phyloP scores from a whole-genome alignment of 495 filamentous ascomycete genomes.

The Tuber aestivum region DNA sequence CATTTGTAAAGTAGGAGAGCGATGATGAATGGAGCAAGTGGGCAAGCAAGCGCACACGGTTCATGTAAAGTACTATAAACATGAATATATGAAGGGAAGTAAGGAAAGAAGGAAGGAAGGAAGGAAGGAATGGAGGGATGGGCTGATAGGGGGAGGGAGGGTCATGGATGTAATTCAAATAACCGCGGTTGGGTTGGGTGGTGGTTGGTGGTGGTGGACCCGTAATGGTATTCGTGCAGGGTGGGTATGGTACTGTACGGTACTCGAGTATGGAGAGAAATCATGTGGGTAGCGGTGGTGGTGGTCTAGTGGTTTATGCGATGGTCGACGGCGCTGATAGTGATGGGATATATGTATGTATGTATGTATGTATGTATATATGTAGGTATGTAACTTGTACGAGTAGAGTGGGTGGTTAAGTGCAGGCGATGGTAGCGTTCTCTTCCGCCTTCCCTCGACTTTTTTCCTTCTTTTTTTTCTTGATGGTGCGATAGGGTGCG shows the following conservation, averaged over 20 bases:
- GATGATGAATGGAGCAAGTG: not conserved
- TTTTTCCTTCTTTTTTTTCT: not conserved
- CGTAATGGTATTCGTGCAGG: conserved; percentile 31
- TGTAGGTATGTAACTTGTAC: too few relatives aligned
- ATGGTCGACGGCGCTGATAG: conserved; percentile 14
- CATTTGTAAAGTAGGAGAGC: not conserved
- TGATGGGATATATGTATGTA: conserved; percentile 12
- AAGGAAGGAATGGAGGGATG: too few relatives aligned
- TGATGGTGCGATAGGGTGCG: too few relatives aligned
- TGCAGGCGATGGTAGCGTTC: not conserved
- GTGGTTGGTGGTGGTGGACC: conserved; percentile 13
- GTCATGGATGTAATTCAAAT: conserved; percentile 10
- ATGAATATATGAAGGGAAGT: too few relatives aligned
- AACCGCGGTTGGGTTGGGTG: conserved; percentile 11
- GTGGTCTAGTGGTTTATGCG: conserved; percentile 30
- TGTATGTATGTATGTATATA: too few relatives aligned
- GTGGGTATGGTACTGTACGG: too few relatives aligned
- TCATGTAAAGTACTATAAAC: conserved; percentile 9
- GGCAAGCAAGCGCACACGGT: conserved; percentile 8
- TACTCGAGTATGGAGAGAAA: too few relatives aligned
- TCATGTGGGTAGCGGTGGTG: conserved; percentile 34
- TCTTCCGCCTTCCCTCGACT: not conserved
- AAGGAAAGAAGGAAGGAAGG: too few relatives aligned
- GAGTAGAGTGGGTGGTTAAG: not conserved
- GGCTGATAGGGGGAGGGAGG: too few relatives aligned